Percentiles rank a stretch among this genome's conserved stretches.
Conservation (phyloP, 177 flowering plant genomes). For the Tripterygium wilfordii region DNA sequence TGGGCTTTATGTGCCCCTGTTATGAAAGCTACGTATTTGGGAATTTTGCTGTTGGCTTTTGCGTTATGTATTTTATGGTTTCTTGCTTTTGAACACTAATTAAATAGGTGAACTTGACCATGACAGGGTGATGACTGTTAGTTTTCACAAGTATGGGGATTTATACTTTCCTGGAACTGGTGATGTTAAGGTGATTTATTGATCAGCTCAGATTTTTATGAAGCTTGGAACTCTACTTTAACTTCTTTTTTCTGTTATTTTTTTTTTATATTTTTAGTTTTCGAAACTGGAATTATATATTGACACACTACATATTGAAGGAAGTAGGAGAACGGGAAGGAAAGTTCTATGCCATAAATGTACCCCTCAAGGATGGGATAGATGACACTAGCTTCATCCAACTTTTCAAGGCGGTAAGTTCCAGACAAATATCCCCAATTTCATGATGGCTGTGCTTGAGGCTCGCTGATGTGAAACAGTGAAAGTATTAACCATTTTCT, state of each 20-base stretch:
- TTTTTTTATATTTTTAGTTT: too few relatives aligned
- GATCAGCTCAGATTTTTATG: too few relatives aligned
- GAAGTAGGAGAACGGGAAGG: slow-evolving; percentile 95
- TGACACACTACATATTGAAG: slow-evolving; percentile 36
- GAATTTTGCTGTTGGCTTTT: too few relatives aligned
- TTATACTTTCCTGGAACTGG: slow-evolving; percentile 97
- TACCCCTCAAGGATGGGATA: slow-evolving; percentile 94
- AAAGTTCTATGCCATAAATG: slow-evolving; percentile 87
- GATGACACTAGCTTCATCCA: slow-evolving; percentile 85
- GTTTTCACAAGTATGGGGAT: slow-evolving; percentile 94
- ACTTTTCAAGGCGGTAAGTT: slow-evolving; percentile 83
- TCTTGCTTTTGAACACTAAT: slow-evolving; percentile 1
- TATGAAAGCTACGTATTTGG: too few relatives aligned
- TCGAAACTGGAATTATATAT: background rate
- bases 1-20: too few relatives aligned
- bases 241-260: too few relatives aligned
- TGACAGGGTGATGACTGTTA: slow-evolving; percentile 97
- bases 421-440: background rate
- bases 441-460: background rate
- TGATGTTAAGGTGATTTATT: slow-evolving; percentile 72
- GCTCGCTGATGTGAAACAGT: slow-evolving; percentile 6
- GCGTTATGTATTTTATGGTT: too few relatives aligned
- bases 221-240: too few relatives aligned
- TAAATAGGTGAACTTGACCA: slow-evolving; percentile 8
- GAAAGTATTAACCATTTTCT: slow-evolving; percentile 7